phyloP scores from a whole-genome alignment of 2,329 filamentous ascomycete species.

The Aureobasidium sp. region DNA sequence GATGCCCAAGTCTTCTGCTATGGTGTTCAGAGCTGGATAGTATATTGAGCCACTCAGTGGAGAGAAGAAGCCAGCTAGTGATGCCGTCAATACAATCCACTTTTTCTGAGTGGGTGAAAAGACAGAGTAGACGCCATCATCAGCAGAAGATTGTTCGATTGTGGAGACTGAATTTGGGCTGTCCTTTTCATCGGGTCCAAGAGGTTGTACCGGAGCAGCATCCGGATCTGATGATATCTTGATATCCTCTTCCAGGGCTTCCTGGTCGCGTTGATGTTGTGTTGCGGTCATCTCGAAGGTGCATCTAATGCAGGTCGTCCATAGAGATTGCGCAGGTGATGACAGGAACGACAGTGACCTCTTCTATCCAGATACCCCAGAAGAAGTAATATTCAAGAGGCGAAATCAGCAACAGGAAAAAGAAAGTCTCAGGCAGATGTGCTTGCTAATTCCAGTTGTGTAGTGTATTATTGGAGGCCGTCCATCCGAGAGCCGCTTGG shows the following conservation, averaged over 20 bases:
- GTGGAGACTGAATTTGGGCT: not conserved
- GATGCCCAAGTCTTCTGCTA: constrained; percentile 33
- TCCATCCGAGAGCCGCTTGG: not conserved
- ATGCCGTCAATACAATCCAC: constrained; percentile 25
- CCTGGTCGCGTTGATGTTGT: not conserved
- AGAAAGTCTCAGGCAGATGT: not conserved
- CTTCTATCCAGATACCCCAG: not conserved
- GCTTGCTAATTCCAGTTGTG: not conserved
- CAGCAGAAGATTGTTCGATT: not conserved
- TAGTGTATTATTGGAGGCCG: not conserved
- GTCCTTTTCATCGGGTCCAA: not conserved
- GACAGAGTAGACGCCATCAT: constrained; percentile 24
- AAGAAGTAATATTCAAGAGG: not conserved
- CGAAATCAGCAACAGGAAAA: not conserved
- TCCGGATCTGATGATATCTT: not conserved
- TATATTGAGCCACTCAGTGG: constrained; percentile 35
- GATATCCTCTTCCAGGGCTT: not conserved
- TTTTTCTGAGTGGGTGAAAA: constrained; percentile 27
- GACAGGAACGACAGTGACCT: not conserved
- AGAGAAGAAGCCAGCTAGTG: constrained; percentile 25
- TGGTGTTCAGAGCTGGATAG: constrained; percentile 30
- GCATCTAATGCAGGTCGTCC: not conserved
- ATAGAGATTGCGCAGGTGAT: not conserved
- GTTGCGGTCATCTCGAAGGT: not conserved
- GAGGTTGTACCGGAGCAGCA: not conserved